Evolutionary conservation across 2,329 filamentous ascomycete genomes (phyloP), one percentile per base, ranked within the genome.

Genomic region (Grosmannia clavigera): DNA sequence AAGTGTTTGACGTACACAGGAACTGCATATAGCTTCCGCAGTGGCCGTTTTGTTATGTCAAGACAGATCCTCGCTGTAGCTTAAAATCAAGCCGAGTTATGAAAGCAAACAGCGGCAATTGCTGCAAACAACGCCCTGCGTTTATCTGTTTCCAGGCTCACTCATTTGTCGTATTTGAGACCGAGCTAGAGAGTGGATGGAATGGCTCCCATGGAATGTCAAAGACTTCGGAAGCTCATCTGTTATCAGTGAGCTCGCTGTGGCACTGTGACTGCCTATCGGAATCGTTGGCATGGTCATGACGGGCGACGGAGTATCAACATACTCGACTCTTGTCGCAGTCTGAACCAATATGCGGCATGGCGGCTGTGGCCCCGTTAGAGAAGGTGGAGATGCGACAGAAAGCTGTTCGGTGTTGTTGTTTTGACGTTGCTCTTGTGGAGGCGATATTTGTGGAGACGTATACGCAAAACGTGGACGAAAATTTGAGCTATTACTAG

Each of bases 291-390:
- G 43, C 5, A 38, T 61, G 1, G 46, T 25, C 25, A 60, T 40
- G 1, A 52, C 58, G 40, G 35, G 3, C 16, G 35, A n/a, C 7
- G 57, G 10, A 3, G 55, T 14, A n/a, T 14, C 57, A 29, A 9
- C 31, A 14, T 54, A 60, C 29, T 64, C 61, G 1, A 64, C 46
- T 4, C 40, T 33, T 1, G 58, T 64, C 16, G 53, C 58, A 27
- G 61, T 61, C 58, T 61, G 50, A 19, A 64, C 62, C 19, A 62
- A 22, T 5, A 64, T 64, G 5, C 57, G 57, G 9, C 31, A 29
- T 7, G 59, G 38, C 10, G 27, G 57, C 3, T 33, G 57, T 4
- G 43, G 40, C 14, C 11, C 16, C 0, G 43, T 25, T 5, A 46
- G 43, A n/a, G 43, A n/a, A n/a, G 16, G 7, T n/a, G 19, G 43